Evolutionary conservation across 306 rosid species (phyloP).

Genomic region (Citrullus amarus): DNA sequence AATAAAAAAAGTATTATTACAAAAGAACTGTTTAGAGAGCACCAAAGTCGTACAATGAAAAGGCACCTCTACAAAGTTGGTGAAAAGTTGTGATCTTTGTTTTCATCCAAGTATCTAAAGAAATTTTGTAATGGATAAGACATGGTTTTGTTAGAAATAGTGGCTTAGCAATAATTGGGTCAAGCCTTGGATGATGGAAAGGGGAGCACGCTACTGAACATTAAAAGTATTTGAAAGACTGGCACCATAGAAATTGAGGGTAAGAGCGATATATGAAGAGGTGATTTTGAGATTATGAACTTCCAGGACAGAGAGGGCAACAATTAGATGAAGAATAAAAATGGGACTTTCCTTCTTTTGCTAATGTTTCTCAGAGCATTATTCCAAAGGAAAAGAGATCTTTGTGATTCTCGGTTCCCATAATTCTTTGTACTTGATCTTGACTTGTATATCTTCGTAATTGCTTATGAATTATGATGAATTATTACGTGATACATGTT

Average conservation of each 20-base stretch:
- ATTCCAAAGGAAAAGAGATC: background rate
- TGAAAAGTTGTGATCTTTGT: background rate
- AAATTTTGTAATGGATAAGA: background rate
- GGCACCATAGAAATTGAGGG: background rate
- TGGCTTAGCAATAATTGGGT: background rate
- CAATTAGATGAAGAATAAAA: background rate
- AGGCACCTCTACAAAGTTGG: background rate
- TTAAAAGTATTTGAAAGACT: background rate
- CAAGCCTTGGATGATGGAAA: background rate
- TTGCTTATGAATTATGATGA: conserved; percentile 2
- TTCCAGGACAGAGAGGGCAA: background rate
- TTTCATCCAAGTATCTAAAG: background rate
- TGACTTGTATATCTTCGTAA: background rate
- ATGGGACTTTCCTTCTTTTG: background rate
- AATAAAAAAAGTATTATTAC: background rate
- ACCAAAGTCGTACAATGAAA: background rate
- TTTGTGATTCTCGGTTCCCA: background rate
- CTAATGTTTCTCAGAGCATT: background rate
- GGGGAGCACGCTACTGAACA: background rate
- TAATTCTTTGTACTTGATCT: background rate
- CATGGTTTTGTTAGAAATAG: background rate
- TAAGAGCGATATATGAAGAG: background rate
- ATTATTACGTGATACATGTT: background rate
- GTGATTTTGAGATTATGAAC: background rate
- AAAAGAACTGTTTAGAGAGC: background rate